Percentiles rank a stretch among this genome's conserved stretches.
phyloP scores from a whole-genome alignment of 495 filamentous ascomycete genomes.

The Filosporella fistucella region DNA sequence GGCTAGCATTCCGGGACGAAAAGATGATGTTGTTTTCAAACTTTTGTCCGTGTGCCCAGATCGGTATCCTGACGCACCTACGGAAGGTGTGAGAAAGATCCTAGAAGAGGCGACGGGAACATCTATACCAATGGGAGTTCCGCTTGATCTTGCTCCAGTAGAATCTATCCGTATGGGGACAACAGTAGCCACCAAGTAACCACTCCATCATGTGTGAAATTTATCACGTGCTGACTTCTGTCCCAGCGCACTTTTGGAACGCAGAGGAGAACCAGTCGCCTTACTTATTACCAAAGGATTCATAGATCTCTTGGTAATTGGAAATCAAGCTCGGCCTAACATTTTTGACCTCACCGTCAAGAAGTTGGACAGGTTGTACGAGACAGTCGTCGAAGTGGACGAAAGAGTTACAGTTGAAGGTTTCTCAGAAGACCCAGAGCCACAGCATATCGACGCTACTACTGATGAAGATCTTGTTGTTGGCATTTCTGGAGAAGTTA shows the following conservation, averaged over 20 bases:
- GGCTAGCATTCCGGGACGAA: constrained; percentile 1
- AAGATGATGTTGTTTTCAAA: constrained; percentile 43
- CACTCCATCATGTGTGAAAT: constrained; percentile 22
- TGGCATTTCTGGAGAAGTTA: constrained; percentile 48
- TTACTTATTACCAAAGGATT: constrained; percentile 24
- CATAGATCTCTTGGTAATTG: constrained; percentile 21
- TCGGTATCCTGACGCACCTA: constrained; percentile 46
- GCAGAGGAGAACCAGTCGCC: constrained; percentile 10
- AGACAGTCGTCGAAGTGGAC: constrained; percentile 22
- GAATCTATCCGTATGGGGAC: constrained; percentile 20
- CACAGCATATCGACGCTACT: constrained; percentile 9
- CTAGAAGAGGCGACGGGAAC: constrained; percentile 11
- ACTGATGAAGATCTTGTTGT: constrained; percentile 21
- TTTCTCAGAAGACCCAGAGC: constrained; percentile 24
- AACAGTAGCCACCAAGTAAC: constrained; percentile 24
- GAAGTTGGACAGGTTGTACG: constrained; percentile 17
- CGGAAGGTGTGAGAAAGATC: constrained; percentile 24
- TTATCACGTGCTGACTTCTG: constrained; percentile 13
- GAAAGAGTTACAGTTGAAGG: constrained; percentile 25
- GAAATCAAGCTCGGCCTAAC: constrained; percentile 21
- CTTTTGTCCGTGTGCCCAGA: constrained; percentile 41
- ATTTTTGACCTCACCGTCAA: constrained; percentile 24
- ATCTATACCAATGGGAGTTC: constrained; percentile 4
- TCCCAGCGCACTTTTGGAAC: constrained; percentile 13
- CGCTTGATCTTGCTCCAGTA: constrained; percentile 1